Percentiles rank a stretch among this genome's conserved stretches.
Conservation (phyloP, 345 rosid genomes). For the Streptanthus diversifolius region DNA sequence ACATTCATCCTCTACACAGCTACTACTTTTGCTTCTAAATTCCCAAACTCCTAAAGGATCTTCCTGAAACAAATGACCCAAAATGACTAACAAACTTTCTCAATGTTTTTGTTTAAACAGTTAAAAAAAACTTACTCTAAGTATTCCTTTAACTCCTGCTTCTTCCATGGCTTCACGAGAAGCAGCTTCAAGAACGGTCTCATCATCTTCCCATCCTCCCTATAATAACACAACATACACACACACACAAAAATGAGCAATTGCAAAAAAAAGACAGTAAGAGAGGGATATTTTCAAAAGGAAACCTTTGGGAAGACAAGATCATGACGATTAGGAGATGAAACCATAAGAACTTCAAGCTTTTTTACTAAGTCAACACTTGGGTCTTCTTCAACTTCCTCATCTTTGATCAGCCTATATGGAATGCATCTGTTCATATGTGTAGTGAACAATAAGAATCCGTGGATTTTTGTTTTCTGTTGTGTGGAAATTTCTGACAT, state of each 20-base stretch:
- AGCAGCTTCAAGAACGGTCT: slow-evolving; percentile 81
- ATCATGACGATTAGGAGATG: slow-evolving; percentile 80
- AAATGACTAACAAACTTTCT: background rate
- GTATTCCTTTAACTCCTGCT: slow-evolving; percentile 85
- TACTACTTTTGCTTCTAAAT: slow-evolving; percentile 40
- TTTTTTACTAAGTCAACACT: slow-evolving; percentile 37
- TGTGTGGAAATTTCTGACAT: background rate
- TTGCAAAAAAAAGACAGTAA: background rate
- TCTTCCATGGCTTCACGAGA: slow-evolving; percentile 90
- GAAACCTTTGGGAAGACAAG: slow-evolving; percentile 86
- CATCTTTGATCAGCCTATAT: slow-evolving; percentile 47
- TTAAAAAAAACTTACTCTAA: slow-evolving; percentile 42
- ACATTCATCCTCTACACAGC: slow-evolving; percentile 25
- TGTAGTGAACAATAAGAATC: background rate
- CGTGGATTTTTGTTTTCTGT: background rate
- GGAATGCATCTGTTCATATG: slow-evolving; percentile 66
- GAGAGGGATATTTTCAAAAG: background rate
- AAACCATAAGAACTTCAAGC: slow-evolving; percentile 72
- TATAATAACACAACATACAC: slow-evolving; percentile 10
- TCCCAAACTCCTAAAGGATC: slow-evolving; percentile 58
- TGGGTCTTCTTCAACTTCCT: slow-evolving; percentile 25
- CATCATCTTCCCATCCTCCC: slow-evolving; percentile 99
- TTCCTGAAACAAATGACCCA: slow-evolving; percentile 43
- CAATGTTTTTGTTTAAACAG: background rate
- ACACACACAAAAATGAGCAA: background rate